These are phyloP conservation scores for Kodamaea restingae DNA, from an alignment of 805 yeast genomes.

Conservation along the genomic window DNA sequence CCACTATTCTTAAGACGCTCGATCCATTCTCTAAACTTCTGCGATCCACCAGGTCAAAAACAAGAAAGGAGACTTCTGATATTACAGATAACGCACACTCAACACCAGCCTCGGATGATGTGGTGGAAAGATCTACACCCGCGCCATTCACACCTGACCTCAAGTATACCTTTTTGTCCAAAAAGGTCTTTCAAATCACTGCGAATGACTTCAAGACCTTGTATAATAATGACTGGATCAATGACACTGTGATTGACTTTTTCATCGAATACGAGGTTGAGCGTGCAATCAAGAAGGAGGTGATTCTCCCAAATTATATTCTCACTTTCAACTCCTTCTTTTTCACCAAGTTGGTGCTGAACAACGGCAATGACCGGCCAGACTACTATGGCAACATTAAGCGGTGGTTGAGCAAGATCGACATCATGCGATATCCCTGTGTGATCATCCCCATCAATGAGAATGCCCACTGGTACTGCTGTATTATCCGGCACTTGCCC, in stretches of 20 bases:
- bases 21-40: background rate
- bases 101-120: constrained; percentile 1
- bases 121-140: constrained; percentile 22
- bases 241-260: constrained; percentile 85
- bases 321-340: constrained; percentile 80
- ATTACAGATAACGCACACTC: no score
- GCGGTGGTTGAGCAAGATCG: constrained; percentile 74
- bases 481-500: constrained; percentile 59
- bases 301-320: constrained; percentile 35
- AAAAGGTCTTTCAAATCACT: constrained; percentile 52
- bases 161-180: constrained; percentile 50
- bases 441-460: constrained; percentile 80
- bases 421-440: constrained; percentile 51
- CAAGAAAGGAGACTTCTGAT: background rate
- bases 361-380: constrained; percentile 15
- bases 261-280: constrained; percentile 61
- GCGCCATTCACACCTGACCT: constrained; percentile 45
- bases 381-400: constrained; percentile 59
- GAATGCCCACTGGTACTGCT: constrained; percentile 82
- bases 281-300: constrained; percentile 14
- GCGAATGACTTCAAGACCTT: constrained; percentile 75
- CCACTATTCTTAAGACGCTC: background rate
- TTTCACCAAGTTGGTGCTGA: constrained; percentile 54
- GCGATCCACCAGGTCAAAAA: background rate
- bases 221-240: constrained; percentile 79